These are phyloP conservation scores for Penicillium sp. DNA, from an alignment of 2,329 filamentous ascomycete species.

Conservation along the genomic window DNA sequence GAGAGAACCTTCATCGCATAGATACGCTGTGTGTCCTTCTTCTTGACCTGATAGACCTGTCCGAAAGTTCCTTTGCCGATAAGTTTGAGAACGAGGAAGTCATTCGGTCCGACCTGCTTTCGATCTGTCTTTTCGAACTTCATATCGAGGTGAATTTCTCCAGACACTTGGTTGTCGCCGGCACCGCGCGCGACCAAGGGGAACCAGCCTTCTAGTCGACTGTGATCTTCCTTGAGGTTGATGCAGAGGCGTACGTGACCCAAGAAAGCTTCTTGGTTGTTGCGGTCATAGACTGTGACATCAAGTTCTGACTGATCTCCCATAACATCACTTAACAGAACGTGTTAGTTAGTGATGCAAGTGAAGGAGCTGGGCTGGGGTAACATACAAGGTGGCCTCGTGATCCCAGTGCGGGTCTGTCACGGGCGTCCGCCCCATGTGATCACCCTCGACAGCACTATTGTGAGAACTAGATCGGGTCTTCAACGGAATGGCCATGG, in stretches of 20 bases:
- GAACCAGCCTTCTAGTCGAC: constrained; percentile 81
- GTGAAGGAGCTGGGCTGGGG: background rate
- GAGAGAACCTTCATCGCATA: constrained; percentile 99
- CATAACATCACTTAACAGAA: constrained; percentile 73
- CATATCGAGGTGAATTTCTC: constrained; percentile 86
- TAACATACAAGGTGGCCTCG: constrained; percentile 85
- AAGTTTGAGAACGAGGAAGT: constrained; percentile 93
- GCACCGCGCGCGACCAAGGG: constrained; percentile 75
- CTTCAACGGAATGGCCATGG: constrained; percentile 95
- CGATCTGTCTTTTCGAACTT: constrained; percentile 83
- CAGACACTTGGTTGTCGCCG: constrained; percentile 72
- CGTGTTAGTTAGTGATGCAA: constrained; percentile 28
- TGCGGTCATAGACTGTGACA: constrained; percentile 88
- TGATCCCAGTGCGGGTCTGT: constrained; percentile 95
- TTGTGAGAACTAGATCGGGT: constrained; percentile 97
- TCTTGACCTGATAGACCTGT: constrained; percentile 96
- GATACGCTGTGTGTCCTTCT: constrained; percentile 92
- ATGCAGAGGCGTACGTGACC: constrained; percentile 84
- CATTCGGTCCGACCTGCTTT: constrained; percentile 88
- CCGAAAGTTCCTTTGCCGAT: constrained; percentile 98
- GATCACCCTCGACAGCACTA: constrained; percentile 68
- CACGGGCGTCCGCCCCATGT: constrained; percentile 61
- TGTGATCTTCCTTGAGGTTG: constrained; percentile 65
- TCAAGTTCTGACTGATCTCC: constrained; percentile 87
- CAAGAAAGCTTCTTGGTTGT: constrained; percentile 82